Conservation (phyloP, 495 filamentous ascomycete genomes). For the Penicillium pancosmium region DNA sequence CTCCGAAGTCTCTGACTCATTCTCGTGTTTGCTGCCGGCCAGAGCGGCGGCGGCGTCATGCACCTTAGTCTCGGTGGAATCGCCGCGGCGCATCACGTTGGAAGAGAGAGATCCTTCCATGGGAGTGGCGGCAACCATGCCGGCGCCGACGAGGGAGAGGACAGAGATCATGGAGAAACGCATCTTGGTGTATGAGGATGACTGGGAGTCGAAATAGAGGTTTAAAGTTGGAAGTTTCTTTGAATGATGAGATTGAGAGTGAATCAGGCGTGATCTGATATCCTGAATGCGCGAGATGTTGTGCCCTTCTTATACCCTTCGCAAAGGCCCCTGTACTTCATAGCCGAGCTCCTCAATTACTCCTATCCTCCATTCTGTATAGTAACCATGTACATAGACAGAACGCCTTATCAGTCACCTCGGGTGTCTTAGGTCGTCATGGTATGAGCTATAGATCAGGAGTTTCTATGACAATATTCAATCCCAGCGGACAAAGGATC, state of each 20-base stretch:
- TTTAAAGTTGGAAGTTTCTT: background rate
- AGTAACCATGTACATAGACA: too few species aligned
- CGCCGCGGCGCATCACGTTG: slow-evolving; percentile 12
- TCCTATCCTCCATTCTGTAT: background rate
- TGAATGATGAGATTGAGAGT: slow-evolving; percentile 10
- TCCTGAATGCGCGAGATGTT: slow-evolving; percentile 8
- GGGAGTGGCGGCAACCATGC: slow-evolving; percentile 24
- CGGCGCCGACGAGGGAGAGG: slow-evolving; percentile 24
- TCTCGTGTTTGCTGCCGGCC: slow-evolving; percentile 13
- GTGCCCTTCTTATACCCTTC: slow-evolving; percentile 23
- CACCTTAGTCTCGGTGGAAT: slow-evolving; percentile 15
- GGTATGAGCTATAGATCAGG: slow-evolving; percentile 12
- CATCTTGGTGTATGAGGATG: slow-evolving; percentile 26
- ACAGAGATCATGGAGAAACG: slow-evolving; percentile 34
- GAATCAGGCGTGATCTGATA: slow-evolving; percentile 10
- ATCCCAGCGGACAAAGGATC: slow-evolving; percentile 8
- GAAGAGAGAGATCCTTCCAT: slow-evolving; percentile 7
- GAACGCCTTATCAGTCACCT: slow-evolving; percentile 8
- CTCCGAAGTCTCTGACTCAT: slow-evolving; percentile 18
- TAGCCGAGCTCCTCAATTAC: background rate
- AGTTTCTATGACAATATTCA: slow-evolving; percentile 1
- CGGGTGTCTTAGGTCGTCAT: background rate
- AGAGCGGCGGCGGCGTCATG: slow-evolving; percentile 17
- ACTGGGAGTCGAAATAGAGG: background rate
- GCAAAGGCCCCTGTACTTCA: background rate